A percentile compares a stretch with the other conserved stretches of the same genome.
phyloP scores from a whole-genome alignment of 108 stramenopile genomes.

The Pseudonitzschia multiseries region DNA sequence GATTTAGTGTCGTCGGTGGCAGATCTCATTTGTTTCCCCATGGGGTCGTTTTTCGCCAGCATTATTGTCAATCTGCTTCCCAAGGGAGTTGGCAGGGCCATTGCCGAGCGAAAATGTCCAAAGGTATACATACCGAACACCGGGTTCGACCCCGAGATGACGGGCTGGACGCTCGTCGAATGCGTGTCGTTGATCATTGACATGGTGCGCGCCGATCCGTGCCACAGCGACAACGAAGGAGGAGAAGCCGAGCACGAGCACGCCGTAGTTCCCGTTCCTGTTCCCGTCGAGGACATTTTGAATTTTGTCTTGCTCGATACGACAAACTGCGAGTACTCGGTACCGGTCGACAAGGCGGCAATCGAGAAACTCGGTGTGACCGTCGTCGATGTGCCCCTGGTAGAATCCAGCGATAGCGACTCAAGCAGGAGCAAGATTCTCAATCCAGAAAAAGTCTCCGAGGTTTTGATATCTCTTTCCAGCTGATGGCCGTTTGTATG shows the following conservation, averaged over 20 bases:
- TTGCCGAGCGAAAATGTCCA: constrained; percentile 26
- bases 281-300: constrained; percentile 24
- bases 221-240: constrained; percentile 7
- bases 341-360: constrained; percentile 32
- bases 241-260: background rate
- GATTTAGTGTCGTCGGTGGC: constrained; percentile 25
- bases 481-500: background rate
- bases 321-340: constrained; percentile 31
- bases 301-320: constrained; percentile 42
- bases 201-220: constrained; percentile 20
- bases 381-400: constrained; percentile 30
- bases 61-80: constrained; percentile 33
- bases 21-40: constrained; percentile 33
- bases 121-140: constrained; percentile 42
- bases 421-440: constrained; percentile 20
- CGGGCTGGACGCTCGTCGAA: constrained; percentile 21
- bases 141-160: constrained; percentile 38
- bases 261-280: too few relatives aligned
- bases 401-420: background rate
- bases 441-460: constrained; percentile 28
- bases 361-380: constrained; percentile 26
- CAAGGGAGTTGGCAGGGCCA: constrained; percentile 27
- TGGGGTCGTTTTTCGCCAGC: constrained; percentile 38
- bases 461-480: constrained; percentile 30
- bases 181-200: constrained; percentile 23